These are phyloP conservation scores for Penicillium hesseltinei DNA, from an alignment of 2,329 filamentous ascomycete species.

Conservation along the genomic window DNA sequence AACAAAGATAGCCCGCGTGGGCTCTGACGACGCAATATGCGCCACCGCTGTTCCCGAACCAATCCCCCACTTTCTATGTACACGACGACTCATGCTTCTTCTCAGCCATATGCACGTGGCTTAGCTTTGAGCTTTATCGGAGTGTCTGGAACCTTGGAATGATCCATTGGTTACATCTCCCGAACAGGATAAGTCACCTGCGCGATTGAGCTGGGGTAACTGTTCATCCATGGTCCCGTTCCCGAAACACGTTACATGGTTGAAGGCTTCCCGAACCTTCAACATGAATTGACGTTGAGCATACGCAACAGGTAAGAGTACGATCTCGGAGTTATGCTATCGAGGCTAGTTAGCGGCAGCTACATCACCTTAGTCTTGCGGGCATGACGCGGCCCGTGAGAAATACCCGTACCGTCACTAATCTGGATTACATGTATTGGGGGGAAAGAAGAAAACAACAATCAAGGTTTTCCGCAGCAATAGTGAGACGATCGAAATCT, in stretches of 20 bases:
- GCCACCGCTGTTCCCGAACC: background rate
- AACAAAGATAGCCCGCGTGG: background rate
- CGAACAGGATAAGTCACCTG: background rate
- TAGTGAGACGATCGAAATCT: background rate
- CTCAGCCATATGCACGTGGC: conserved; percentile 10
- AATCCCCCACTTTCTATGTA: background rate
- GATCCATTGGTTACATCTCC: background rate
- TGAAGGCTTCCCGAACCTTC: background rate
- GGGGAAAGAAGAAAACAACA: background rate
- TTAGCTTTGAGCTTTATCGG: background rate
- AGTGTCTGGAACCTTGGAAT: background rate
- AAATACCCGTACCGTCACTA: conserved; percentile 14
- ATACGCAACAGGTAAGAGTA: background rate
- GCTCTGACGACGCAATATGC: background rate
- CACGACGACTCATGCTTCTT: background rate
- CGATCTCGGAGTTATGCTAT: background rate
- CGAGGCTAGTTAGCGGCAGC: conserved; percentile 10
- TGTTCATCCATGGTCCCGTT: background rate
- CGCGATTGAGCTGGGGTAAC: background rate
- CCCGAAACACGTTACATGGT: background rate
- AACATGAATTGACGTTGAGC: background rate
- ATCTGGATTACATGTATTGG: background rate
- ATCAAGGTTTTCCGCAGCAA: background rate
- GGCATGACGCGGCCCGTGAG: conserved; percentile 15
- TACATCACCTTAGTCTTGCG: background rate